These are phyloP conservation scores for Chaetomium sp. DNA, from an alignment of 2,329 filamentous ascomycete genomes.

Conservation along the genomic window DNA sequence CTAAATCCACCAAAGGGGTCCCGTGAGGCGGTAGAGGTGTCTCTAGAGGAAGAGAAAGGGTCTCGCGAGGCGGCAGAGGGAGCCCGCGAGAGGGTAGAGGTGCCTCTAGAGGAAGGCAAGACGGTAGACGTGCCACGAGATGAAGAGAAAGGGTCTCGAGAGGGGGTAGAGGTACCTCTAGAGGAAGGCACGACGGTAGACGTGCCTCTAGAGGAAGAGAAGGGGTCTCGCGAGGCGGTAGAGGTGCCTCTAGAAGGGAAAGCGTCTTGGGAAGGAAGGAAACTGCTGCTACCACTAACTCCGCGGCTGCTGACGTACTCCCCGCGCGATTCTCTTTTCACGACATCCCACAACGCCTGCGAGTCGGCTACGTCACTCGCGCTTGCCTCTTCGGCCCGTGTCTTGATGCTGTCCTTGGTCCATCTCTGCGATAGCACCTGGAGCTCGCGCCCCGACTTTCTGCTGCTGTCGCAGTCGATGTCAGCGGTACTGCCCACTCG, in stretches of 20 bases:
- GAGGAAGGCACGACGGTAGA: slow-evolving; percentile 28
- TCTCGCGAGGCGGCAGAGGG: too few relatives aligned
- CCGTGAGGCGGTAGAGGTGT: slow-evolving; percentile 26
- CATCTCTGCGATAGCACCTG: slow-evolving; percentile 64
- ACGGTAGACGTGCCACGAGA: slow-evolving; percentile 18
- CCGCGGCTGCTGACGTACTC: slow-evolving; percentile 54
- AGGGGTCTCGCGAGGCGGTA: too few relatives aligned
- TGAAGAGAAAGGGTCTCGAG: too few relatives aligned
- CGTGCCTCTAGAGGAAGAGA: too few relatives aligned
- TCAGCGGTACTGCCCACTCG: slow-evolving; percentile 62
- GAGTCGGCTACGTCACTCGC: slow-evolving; percentile 87
- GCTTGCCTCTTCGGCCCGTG: slow-evolving; percentile 82
- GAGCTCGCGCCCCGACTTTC: slow-evolving; percentile 66
- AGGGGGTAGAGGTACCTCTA: too few relatives aligned
- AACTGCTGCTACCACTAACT: slow-evolving; percentile 21
- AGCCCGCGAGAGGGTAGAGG: too few relatives aligned
- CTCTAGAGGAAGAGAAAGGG: too few relatives aligned
- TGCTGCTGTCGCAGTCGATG: slow-evolving; percentile 74
- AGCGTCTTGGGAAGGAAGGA: too few relatives aligned
- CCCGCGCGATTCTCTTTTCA: slow-evolving; percentile 68
- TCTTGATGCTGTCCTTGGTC: slow-evolving; percentile 73
- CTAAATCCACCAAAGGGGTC: neutral
- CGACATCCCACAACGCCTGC: slow-evolving; percentile 81
- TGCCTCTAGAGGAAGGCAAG: slow-evolving; percentile 4
- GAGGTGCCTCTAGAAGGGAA: too few relatives aligned